Conservation (phyloP, 805 yeast genomes). For the Candida insectorum region DNA sequence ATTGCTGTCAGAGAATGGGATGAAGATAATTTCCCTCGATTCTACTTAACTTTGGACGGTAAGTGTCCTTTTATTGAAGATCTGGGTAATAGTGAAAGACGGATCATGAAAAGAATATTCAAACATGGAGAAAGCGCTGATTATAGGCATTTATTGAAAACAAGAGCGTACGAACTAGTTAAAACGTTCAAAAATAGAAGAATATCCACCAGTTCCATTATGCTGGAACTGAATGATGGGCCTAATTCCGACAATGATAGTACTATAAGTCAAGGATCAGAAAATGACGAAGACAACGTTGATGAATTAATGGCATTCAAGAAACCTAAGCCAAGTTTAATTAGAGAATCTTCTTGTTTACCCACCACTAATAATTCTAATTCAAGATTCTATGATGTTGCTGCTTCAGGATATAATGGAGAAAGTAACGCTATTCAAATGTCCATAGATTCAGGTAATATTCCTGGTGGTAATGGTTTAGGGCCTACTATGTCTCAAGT, state of each 20-base stretch:
- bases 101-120: constrained; percentile 35
- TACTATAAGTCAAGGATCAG: constrained; percentile 9
- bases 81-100: constrained; percentile 38
- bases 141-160: constrained; percentile 36
- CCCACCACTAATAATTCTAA: constrained; percentile 26
- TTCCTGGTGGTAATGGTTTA: constrained; percentile 51
- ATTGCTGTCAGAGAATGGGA: constrained; percentile 80
- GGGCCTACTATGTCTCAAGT: constrained; percentile 60
- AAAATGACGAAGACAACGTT: not conserved
- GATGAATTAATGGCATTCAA: constrained; percentile 15
- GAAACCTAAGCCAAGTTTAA: constrained; percentile 19
- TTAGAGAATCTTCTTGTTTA: constrained; percentile 37
- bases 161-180: constrained; percentile 32
- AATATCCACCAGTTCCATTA: constrained; percentile 6
- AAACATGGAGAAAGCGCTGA: constrained; percentile 40
- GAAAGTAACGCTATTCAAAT: constrained; percentile 41
- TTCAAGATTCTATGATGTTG: constrained; percentile 41
- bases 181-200: constrained; percentile 22
- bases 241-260: constrained; percentile 13
- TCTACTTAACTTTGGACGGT: constrained; percentile 65
- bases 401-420: constrained; percentile 43
- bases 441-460: constrained; percentile 38
- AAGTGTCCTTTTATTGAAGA: constrained; percentile 81
- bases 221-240: constrained; percentile 6
- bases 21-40: constrained; percentile 50